These are phyloP conservation scores for Pseudoturritis turrita DNA, from an alignment of 345 rosid species.

Conservation along the genomic window DNA sequence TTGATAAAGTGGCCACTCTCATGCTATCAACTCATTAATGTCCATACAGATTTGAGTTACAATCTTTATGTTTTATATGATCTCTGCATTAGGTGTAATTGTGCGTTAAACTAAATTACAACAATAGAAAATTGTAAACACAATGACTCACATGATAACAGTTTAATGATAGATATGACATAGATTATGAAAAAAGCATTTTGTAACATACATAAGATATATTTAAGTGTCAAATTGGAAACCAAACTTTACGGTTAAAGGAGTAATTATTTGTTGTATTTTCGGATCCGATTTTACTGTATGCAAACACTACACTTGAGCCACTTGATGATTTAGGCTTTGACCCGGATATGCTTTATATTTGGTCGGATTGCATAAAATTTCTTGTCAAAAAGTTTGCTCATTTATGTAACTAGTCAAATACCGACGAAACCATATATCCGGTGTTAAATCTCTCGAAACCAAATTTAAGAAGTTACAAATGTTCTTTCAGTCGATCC, in stretches of 20 bases:
- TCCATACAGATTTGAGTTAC: neutral
- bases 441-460: neutral
- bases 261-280: neutral
- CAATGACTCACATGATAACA: neutral
- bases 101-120: neutral
- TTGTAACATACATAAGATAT: neutral
- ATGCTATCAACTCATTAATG: conserved; percentile 7
- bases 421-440: no score
- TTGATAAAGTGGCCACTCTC: conserved; percentile 17
- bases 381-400: no score
- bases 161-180: neutral
- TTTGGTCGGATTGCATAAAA: no score
- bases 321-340: no score
- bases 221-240: neutral
- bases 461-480: neutral
- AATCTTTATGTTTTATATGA: neutral
- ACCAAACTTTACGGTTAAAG: neutral
- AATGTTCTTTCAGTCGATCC: neutral
- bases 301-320: no score
- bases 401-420: no score
- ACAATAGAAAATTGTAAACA: no score
- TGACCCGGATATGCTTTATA: no score
- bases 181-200: neutral
- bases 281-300: neutral
- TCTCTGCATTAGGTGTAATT: neutral